A percentile compares a stretch with the other conserved stretches of the same genome.
phyloP scores from a whole-genome alignment of 2,329 filamentous ascomycete genomes.

The Balansia obtecta region DNA sequence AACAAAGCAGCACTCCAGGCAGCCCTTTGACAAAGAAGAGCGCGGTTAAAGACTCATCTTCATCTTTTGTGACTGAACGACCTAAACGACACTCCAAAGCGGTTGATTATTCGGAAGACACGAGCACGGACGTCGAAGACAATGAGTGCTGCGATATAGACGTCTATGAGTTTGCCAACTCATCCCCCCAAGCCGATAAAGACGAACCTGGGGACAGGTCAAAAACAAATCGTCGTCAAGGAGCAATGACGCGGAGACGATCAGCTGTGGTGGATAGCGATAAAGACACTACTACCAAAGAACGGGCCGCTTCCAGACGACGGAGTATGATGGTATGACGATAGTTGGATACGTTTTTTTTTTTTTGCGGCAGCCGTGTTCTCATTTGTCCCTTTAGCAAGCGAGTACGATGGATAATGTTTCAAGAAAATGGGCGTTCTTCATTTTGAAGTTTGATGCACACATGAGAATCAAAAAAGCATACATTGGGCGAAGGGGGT shows the following conservation, averaged over 20 bases:
- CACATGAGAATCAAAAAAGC: slow-evolving; percentile 7
- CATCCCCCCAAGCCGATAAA: slow-evolving; percentile 28
- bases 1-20: slow-evolving; percentile 14
- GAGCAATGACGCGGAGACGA: slow-evolving; percentile 24
- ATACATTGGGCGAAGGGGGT: slow-evolving; percentile 14
- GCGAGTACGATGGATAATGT: slow-evolving; percentile 4
- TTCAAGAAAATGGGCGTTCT: slow-evolving; percentile 1
- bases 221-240: slow-evolving; percentile 18
- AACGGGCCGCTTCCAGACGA: slow-evolving; percentile 29
- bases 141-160: slow-evolving; percentile 23
- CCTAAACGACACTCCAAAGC: slow-evolving; percentile 26
- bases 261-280: slow-evolving; percentile 27
- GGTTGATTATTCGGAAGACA: slow-evolving; percentile 2
- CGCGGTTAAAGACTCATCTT: slow-evolving; percentile 17
- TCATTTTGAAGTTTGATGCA: neutral
- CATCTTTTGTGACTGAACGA: slow-evolving; percentile 23
- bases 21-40: slow-evolving; percentile 33
- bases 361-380: slow-evolving; percentile 20
- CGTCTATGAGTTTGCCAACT: slow-evolving; percentile 42
- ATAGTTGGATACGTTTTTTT: slow-evolving; percentile 18
- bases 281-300: slow-evolving; percentile 15
- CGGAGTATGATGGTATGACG: slow-evolving; percentile 49
- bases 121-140: slow-evolving; percentile 2
- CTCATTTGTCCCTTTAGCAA: neutral
- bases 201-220: slow-evolving; percentile 16